Percentiles rank a stretch among this genome's conserved stretches.
phyloP scores from a whole-genome alignment of 441 rosid species.

The Pelargonium myrrhifolium region DNA sequence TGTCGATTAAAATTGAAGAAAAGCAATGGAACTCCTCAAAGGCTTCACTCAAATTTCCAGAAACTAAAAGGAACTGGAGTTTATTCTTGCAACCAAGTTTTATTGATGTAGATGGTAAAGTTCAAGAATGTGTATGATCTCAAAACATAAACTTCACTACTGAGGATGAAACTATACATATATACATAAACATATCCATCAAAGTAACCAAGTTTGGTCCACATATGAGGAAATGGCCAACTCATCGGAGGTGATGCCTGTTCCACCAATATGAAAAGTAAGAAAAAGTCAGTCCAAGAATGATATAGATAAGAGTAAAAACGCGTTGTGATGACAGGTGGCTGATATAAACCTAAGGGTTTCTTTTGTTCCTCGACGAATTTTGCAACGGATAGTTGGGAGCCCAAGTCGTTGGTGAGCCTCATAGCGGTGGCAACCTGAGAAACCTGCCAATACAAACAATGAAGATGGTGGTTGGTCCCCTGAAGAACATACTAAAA shows the following conservation, averaged over 20 bases:
- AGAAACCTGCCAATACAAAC: constrained; percentile 46
- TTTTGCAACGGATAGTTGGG: constrained; percentile 77
- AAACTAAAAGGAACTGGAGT: too few relatives aligned
- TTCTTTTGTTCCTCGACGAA: constrained; percentile 78
- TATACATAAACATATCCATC: background rate
- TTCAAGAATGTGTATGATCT: background rate
- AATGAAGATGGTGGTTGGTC: background rate
- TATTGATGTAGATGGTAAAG: background rate
- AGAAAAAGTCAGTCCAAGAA: background rate
- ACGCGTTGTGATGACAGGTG: background rate
- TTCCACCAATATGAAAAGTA: background rate
- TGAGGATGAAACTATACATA: background rate
- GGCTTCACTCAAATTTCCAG: too few relatives aligned
- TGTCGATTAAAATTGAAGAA: too few relatives aligned
- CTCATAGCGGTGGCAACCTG: constrained; percentile 87
- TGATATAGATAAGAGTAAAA: background rate
- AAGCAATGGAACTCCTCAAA: too few relatives aligned
- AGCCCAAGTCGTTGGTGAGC: constrained; percentile 79
- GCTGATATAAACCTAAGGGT: constrained; percentile 47
- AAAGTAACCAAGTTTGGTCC: background rate
- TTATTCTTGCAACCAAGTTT: background rate
- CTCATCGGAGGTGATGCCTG: constrained; percentile 2
- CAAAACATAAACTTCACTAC: background rate
- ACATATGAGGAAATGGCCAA: background rate
- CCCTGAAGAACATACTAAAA: background rate